phyloP scores from a whole-genome alignment of 2,329 filamentous ascomycete genomes.

The Tolypocladium inflatum region DNA sequence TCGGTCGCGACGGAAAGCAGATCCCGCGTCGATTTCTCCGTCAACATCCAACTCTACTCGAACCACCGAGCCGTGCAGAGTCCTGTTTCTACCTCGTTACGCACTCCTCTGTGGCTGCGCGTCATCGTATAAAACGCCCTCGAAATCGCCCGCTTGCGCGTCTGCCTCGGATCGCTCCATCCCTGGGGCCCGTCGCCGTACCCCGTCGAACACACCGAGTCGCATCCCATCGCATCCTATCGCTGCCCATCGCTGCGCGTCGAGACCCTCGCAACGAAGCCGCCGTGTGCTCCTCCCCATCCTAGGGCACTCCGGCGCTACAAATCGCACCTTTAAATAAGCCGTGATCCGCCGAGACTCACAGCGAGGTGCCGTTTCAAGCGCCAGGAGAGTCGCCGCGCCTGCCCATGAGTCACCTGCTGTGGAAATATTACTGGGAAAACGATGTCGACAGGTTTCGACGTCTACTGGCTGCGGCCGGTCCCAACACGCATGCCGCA shows the following conservation, averaged over 20 bases:
- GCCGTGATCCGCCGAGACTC: constrained; percentile 77
- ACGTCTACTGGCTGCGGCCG: constrained; percentile 70
- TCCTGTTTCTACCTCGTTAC: not conserved
- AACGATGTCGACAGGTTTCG: constrained; percentile 95
- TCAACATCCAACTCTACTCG: not conserved
- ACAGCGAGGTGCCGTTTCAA: constrained; percentile 76
- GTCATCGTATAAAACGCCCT: not conserved
- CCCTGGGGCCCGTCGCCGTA: not conserved
- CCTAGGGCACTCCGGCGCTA: constrained; percentile 20
- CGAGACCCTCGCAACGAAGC: not conserved
- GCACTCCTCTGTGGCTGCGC: no score
- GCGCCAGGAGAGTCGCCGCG: constrained; percentile 26
- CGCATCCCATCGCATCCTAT: not conserved
- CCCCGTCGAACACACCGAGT: not conserved
- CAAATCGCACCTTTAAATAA: constrained; percentile 69
- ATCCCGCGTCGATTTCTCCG: not conserved
- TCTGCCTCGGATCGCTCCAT: not conserved
- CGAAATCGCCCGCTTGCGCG: constrained; percentile 8
- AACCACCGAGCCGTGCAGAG: not conserved
- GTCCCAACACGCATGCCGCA: constrained; percentile 43
- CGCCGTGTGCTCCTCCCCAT: not conserved
- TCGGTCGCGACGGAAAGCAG: not conserved
- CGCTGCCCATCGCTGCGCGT: not conserved
- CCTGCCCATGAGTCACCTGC: constrained; percentile 78
- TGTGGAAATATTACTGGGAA: constrained; percentile 96